Percentiles rank a stretch among this genome's conserved stretches.
Evolutionary conservation across 2,329 filamentous ascomycete species (phyloP).

Genomic region (Capronia coronata): DNA sequence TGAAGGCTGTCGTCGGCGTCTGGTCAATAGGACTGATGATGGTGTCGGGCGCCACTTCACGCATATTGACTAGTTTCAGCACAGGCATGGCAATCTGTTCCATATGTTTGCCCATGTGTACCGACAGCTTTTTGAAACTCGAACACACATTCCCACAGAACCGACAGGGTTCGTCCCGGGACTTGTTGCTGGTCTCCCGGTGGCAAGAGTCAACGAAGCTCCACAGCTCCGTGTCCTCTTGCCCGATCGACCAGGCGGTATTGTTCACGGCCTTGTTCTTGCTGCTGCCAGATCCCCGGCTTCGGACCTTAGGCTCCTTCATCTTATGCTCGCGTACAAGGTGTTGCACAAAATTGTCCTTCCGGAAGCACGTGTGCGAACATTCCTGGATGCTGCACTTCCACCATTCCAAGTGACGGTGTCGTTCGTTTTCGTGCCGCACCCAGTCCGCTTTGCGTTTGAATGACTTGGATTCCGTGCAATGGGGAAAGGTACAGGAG

Average conservation of each 20-base stretch:
- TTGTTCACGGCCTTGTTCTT: conserved; percentile 38
- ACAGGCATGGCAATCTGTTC: conserved; percentile 82
- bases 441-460: conserved; percentile 96
- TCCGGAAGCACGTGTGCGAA: conserved; percentile 72
- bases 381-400: conserved; percentile 75
- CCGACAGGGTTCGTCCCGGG: conserved; percentile 72
- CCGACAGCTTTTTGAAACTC: conserved; percentile 87
- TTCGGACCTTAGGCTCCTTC: conserved; percentile 70
- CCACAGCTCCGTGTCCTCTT: conserved; percentile 61
- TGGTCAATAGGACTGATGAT: conserved; percentile 63
- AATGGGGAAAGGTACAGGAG: conserved; percentile 80
- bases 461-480: conserved; percentile 81
- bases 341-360: conserved; percentile 90
- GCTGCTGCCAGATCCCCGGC: conserved; percentile 60
- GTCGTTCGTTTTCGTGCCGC: conserved; percentile 84
- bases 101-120: conserved; percentile 93
- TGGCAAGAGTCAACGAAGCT: conserved; percentile 71
- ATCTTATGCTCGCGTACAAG: conserved; percentile 87
- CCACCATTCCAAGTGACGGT: conserved; percentile 89
- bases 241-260: conserved; percentile 29
- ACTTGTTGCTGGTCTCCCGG: conserved; percentile 57
- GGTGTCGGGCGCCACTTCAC: conserved; percentile 47
- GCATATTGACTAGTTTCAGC: conserved; percentile 47
- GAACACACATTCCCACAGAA: conserved; percentile 78
- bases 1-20: conserved; percentile 37